Base-by-base conservation (phyloP, 306 rosid genomes). In the Hylodesmum podocarpum region DNA sequence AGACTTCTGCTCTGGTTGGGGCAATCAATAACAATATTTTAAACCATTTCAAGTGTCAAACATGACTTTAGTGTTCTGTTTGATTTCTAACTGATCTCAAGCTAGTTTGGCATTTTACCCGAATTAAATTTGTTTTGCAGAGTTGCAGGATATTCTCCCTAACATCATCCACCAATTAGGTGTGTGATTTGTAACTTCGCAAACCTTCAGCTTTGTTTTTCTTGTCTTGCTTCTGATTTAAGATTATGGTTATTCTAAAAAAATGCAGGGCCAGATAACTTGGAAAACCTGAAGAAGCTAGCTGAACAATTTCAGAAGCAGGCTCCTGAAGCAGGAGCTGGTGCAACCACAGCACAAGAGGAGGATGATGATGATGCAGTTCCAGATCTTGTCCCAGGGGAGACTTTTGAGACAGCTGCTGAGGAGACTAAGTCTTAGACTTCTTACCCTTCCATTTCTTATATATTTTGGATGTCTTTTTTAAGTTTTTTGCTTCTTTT, bases 301-400 rank as follows among this genome's bases (percentile, higher is more conserved):
- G 96, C 96, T 0, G 96, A 94, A 85, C 97, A 91, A 69, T 89
- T 94, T 69, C 93, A 94, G 82, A 89, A 86, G 90, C 96, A 91
- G 67, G 71, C 87, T 58, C 91, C 96, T 37, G 92, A 89, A 63
- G 97, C 67, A 12, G 95, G 84, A n/a, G 89, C 78, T 6, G 89
- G 66, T 57, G 81, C 84, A 15, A 29, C 81, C 22, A 18, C 85
- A 4, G 85, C 77, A 8, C 86, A 46, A 19, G 84, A 82, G 59
- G 93, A 93, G 2, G 90, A 93, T 14, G 98, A 93, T 2, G 73
- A 76, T 4, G 73, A 4, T n/a, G n/a, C 29, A 0, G 97, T 93
- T 50, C 96, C 97, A 0, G 92, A 91, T 7, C 98, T 93, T 61
- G 97, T 93, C 1, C 84, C 89, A 2, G 93, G 96, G 25, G 84